Base-by-base conservation (phyloP, 2,329 filamentous ascomycete species). In the Neodidymelliopsis sp. region DNA sequence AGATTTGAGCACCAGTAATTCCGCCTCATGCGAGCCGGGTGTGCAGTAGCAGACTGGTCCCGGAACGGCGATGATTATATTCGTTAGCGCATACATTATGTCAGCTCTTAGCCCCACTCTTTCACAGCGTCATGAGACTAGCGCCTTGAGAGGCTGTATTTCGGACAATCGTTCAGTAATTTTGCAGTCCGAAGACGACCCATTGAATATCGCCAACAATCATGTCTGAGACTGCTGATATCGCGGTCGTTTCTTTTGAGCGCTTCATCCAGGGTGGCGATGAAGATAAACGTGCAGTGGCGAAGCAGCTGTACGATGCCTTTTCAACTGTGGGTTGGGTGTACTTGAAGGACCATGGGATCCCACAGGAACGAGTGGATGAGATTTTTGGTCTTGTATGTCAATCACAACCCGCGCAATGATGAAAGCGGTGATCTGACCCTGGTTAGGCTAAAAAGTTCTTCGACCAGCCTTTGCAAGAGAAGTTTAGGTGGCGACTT, bases 291-390 rank as follows among this genome's bases (percentile, higher is more conserved):
- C 53, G 47, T 9, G 54, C 43, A 4, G 63, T 67, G 16, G 60
- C 63, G 3, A 64, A 56, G 31, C 45, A 73, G 27, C 63, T 77
- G 11, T 72, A 75, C 48, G 43, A 67, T 11, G 74, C 73, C 2
- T 74, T 74, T 28, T 67, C 67, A 29, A 69, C 61, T 6, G 66
- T 74, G 6, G 74, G 74, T 2, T 77, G 75, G 60, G 73, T 75
- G n/a, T 75, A 75, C 40, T 57, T 77, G 20, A 67, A 69, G 49
- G 75, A 75, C 30, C 72, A 76, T 45, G 72, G 72, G 6, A 62
- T 77, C 1, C 57, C 67, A 3, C 65, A 70, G 49, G 56, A 65
- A 18, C 50, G 60, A 16, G 60, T 75, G 1, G 65, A 70, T 22
- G 49, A 65, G 31, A 60, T 62, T 4, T 69, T 71, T 31, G 43